Evolutionary conservation across 768 basidiomycete genomes (phyloP).

Genomic region (Calocera cornea): DNA sequence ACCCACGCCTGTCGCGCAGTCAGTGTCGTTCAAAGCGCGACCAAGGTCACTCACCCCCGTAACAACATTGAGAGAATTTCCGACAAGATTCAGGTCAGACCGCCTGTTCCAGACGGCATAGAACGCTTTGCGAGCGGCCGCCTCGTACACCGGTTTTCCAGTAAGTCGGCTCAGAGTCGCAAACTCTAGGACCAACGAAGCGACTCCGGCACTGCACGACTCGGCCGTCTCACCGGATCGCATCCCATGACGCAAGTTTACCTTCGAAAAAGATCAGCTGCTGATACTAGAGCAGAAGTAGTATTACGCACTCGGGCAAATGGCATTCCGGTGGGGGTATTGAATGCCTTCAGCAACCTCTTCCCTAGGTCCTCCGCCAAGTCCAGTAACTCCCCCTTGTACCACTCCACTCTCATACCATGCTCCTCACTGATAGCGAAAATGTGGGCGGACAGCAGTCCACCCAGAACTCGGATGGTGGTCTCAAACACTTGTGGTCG

Average conservation of each 20-base stretch:
- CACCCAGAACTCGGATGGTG: slow-evolving; percentile 86
- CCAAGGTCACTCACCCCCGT: slow-evolving; percentile 47
- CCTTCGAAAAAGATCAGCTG: slow-evolving; percentile 28
- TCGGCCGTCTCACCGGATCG: slow-evolving; percentile 61
- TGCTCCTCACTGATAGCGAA: slow-evolving; percentile 30
- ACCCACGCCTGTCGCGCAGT: slow-evolving; percentile 46
- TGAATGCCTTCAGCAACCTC: slow-evolving; percentile 79
- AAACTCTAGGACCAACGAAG: slow-evolving; percentile 87
- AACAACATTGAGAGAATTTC: slow-evolving; percentile 73
- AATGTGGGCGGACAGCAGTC: slow-evolving; percentile 72
- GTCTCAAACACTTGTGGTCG: slow-evolving; percentile 98
- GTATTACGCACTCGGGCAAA: slow-evolving; percentile 57
- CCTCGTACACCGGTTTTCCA: slow-evolving; percentile 79
- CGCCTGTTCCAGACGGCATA: slow-evolving; percentile 88
- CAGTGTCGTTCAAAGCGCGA: not conserved
- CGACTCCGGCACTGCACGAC: slow-evolving; percentile 88
- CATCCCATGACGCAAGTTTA: slow-evolving; percentile 74
- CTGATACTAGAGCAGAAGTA: not conserved
- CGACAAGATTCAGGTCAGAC: slow-evolving; percentile 70
- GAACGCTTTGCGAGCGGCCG: slow-evolving; percentile 77
- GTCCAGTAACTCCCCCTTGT: slow-evolving; percentile 53
- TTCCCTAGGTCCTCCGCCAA: slow-evolving; percentile 80
- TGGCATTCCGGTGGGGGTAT: slow-evolving; percentile 82
- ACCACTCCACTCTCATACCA: slow-evolving; percentile 71
- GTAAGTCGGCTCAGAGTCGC: slow-evolving; percentile 84